These are phyloP conservation scores for Ettlia oleoabundans DNA, from an alignment of 139 green algal genomes.

Conservation along the genomic window DNA sequence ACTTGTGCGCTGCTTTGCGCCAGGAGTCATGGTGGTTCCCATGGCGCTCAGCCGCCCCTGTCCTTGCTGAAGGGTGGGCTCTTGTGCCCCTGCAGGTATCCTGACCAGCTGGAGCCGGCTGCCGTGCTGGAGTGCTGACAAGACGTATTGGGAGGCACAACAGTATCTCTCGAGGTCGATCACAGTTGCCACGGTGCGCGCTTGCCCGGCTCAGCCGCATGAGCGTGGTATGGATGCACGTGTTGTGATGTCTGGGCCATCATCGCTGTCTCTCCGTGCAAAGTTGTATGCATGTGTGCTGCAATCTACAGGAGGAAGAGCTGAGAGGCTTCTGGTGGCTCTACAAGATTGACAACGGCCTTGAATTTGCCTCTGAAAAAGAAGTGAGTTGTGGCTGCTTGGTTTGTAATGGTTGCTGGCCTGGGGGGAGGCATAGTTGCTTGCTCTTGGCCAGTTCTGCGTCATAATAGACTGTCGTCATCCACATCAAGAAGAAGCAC, in stretches of 20 bases:
- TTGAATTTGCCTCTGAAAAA: background rate
- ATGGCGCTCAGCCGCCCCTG: too few relatives aligned
- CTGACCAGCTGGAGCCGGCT: too few relatives aligned
- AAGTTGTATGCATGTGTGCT: background rate
- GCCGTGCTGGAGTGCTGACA: background rate
- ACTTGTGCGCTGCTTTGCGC: too few relatives aligned
- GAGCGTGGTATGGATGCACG: background rate
- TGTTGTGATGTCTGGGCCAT: background rate
- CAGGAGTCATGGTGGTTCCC: too few relatives aligned
- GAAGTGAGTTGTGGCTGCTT: background rate
- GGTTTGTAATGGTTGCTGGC: background rate
- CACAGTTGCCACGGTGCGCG: background rate
- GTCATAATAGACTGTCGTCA: too few relatives aligned
- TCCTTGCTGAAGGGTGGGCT: too few relatives aligned
- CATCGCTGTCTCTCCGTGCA: background rate
- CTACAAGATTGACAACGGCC: background rate
- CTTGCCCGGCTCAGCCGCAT: too few relatives aligned
- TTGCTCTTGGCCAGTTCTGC: too few relatives aligned
- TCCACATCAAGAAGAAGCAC: too few relatives aligned
- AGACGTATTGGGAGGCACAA: background rate
- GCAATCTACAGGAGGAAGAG: background rate
- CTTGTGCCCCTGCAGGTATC: too few relatives aligned
- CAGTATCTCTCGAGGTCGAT: background rate
- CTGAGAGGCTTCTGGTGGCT: background rate
- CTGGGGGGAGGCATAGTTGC: too few relatives aligned